phyloP scores from a whole-genome alignment of 2,329 filamentous ascomycete species.

The Stenocarpella maydis region DNA sequence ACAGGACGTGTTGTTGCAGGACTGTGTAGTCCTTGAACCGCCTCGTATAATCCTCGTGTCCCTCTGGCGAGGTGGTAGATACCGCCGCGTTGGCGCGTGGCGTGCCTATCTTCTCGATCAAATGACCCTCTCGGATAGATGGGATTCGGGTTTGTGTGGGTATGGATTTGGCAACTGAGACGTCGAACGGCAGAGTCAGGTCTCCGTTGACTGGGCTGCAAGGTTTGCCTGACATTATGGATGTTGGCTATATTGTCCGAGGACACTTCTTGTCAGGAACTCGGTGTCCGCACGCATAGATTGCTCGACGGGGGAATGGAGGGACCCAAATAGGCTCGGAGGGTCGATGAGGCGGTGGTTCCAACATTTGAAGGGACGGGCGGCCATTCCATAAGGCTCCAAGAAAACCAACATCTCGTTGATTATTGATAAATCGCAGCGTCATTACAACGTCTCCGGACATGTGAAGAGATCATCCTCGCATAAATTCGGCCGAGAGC shows the following conservation, averaged over 20 bases:
- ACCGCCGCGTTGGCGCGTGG: neutral
- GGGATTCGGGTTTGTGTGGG: neutral
- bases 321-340: neutral
- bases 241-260: too few species aligned
- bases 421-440: neutral
- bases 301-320: neutral
- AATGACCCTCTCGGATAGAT: neutral
- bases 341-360: neutral
- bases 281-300: fast-evolving
- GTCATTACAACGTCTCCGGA: neutral
- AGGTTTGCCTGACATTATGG: neutral
- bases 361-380: too few species aligned
- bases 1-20: constrained; percentile 51
- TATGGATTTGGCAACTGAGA: neutral
- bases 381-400: neutral
- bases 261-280: neutral
- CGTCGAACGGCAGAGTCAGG: neutral
- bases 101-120: neutral
- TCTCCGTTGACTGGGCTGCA: neutral
- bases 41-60: neutral
- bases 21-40: constrained; percentile 40
- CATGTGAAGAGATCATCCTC: neutral
- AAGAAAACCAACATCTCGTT: neutral
- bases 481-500: neutral
- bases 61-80: neutral